Conservation (phyloP, 2,329 filamentous ascomycete genomes). For the Diplodia seriata region DNA sequence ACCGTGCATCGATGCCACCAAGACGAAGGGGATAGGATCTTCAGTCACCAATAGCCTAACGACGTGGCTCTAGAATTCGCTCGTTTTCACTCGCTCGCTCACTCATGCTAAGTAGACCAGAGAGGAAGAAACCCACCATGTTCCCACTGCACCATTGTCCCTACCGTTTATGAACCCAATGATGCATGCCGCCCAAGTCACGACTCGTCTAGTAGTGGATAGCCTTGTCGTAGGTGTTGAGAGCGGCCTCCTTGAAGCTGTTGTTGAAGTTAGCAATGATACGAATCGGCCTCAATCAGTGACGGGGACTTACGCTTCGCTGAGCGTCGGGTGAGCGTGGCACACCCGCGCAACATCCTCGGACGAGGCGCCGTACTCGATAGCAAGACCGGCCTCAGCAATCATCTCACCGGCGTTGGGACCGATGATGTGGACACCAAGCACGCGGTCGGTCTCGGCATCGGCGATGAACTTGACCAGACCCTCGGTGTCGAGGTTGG, state of each 20-base stretch:
- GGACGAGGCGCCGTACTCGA: slow-evolving; percentile 94
- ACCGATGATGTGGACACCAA: slow-evolving; percentile 96
- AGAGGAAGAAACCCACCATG: slow-evolving; percentile 19
- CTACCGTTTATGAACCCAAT: not conserved
- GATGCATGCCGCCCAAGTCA: slow-evolving; percentile 9
- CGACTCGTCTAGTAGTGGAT: slow-evolving; percentile 76
- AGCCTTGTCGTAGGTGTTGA: slow-evolving; percentile 94
- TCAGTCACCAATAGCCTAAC: slow-evolving; percentile 1
- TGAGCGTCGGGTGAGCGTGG: slow-evolving; percentile 94
- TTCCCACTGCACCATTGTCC: slow-evolving; percentile 8
- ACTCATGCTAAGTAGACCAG: slow-evolving; percentile 11
- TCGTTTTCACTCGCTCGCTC: slow-evolving; percentile 15
- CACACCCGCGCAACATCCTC: slow-evolving; percentile 78
- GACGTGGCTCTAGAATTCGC: not conserved
- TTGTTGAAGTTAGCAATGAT: slow-evolving; percentile 1
- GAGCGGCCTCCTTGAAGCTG: slow-evolving; percentile 95
- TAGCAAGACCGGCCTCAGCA: slow-evolving; percentile 90
- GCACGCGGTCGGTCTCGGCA: slow-evolving; percentile 92
- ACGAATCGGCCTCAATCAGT: not conserved
- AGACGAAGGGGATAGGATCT: not conserved
- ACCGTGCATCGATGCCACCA: not conserved
- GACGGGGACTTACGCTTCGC: slow-evolving; percentile 69
- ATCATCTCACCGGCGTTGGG: slow-evolving; percentile 99
- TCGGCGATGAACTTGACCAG: slow-evolving; percentile 97
- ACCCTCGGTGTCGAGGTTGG: slow-evolving; percentile 94